phyloP scores from a whole-genome alignment of 1,284 basidiomycete species.

The Cryptococcus sp. region DNA sequence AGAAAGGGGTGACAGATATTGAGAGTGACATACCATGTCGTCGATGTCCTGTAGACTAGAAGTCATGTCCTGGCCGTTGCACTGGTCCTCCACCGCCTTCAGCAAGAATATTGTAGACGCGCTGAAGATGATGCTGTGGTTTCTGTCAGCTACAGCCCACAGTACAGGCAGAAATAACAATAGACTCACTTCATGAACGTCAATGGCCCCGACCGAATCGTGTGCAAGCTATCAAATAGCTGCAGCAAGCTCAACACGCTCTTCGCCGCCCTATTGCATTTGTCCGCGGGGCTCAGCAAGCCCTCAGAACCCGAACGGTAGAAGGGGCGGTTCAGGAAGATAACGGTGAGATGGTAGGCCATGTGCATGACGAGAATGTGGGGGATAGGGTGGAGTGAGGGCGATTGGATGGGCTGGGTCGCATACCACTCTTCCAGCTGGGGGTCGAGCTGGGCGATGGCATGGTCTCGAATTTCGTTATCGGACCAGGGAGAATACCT shows the following conservation, averaged over 20 bases:
- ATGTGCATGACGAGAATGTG: slow-evolving; percentile 22
- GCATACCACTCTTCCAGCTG: slow-evolving; percentile 13
- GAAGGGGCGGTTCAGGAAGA: slow-evolving; percentile 23
- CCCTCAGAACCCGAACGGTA: slow-evolving; percentile 5
- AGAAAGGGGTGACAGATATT: neutral
- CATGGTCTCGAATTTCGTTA: neutral
- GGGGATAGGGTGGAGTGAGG: slow-evolving; percentile 14
- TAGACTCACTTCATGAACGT: slow-evolving; percentile 5
- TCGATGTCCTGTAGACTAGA: slow-evolving; percentile 5
- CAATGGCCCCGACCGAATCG: slow-evolving; percentile 1
- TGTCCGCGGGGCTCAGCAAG: slow-evolving; percentile 6
- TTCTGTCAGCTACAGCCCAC: neutral
- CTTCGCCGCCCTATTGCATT: slow-evolving; percentile 17
- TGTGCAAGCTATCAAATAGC: slow-evolving; percentile 6
- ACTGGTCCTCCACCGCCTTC: slow-evolving; percentile 9
- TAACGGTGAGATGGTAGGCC: slow-evolving; percentile 15
- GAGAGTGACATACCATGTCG: slow-evolving; percentile 3
- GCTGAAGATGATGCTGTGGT: slow-evolving; percentile 6
- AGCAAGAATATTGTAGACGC: slow-evolving; percentile 15
- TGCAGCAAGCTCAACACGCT: slow-evolving; percentile 12
- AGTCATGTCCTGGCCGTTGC: neutral
- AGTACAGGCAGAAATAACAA: neutral
- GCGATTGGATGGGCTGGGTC: slow-evolving; percentile 11
- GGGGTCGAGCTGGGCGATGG: slow-evolving; percentile 3
- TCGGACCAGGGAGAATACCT: slow-evolving; percentile 14